phyloP scores from a whole-genome alignment of 1,284 basidiomycete genomes.

The Veloboletus limbatus region DNA sequence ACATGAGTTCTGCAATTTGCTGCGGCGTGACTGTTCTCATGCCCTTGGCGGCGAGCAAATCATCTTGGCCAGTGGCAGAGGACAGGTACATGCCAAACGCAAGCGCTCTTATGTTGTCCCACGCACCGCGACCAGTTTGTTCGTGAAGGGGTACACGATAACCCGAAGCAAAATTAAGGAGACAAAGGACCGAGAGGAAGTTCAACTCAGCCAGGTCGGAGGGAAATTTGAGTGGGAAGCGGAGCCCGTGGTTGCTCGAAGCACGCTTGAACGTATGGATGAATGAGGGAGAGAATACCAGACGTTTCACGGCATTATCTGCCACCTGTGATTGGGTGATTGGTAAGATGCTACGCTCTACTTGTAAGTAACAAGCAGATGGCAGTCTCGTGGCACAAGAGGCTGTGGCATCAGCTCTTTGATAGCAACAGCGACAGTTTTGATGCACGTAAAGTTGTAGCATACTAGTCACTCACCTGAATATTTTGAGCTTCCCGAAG shows the following conservation, averaged over 20 bases:
- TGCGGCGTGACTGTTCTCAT: slow-evolving; percentile 51
- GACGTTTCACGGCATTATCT: slow-evolving; percentile 51
- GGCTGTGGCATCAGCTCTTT: not conserved
- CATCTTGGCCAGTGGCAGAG: slow-evolving; percentile 51
- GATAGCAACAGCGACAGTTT: not conserved
- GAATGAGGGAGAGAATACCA: slow-evolving; percentile 65
- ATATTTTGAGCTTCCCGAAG: slow-evolving; percentile 45
- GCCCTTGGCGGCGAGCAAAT: slow-evolving; percentile 66
- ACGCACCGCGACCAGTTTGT: slow-evolving; percentile 72
- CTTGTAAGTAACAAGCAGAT: not conserved
- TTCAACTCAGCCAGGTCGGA: slow-evolving; percentile 70
- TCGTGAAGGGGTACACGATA: slow-evolving; percentile 70
- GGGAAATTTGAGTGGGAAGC: slow-evolving; percentile 75
- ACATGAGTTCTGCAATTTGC: slow-evolving; percentile 71
- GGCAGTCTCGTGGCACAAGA: not conserved
- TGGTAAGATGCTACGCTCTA: slow-evolving; percentile 13
- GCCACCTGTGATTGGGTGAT: slow-evolving; percentile 46
- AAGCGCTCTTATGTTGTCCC: slow-evolving; percentile 74
- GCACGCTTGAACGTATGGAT: slow-evolving; percentile 59
- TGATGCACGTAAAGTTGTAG: slow-evolving; percentile 1
- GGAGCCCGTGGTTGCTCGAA: slow-evolving; percentile 60
- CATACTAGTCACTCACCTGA: slow-evolving; percentile 36
- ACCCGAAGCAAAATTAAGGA: slow-evolving; percentile 80
- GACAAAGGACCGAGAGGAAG: slow-evolving; percentile 64
- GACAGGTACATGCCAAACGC: slow-evolving; percentile 70